phyloP scores from a whole-genome alignment of 768 basidiomycete genomes.

The Agaricus blazei region DNA sequence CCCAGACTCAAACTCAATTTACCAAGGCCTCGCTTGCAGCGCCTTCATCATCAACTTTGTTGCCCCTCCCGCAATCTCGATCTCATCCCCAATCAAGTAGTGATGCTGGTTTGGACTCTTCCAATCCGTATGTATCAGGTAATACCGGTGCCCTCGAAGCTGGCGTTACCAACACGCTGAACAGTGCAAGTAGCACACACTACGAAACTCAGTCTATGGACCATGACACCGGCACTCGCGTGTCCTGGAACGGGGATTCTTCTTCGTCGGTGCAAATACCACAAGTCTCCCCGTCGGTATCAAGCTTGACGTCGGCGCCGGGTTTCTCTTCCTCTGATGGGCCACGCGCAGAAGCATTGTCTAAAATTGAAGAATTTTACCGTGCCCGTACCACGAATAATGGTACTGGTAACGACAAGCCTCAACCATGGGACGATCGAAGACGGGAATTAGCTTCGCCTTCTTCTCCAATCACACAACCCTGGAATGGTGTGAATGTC shows the following conservation, averaged over 20 bases:
- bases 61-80: not conserved
- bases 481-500: too few species aligned
- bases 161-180: too few species aligned
- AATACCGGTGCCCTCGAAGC: too few species aligned
- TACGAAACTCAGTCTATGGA: too few species aligned
- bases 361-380: conserved; percentile 50
- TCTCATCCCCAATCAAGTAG: not conserved
- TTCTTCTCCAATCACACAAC: conserved; percentile 6
- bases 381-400: not conserved
- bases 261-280: not conserved
- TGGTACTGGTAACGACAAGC: not conserved
- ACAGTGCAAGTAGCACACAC: too few species aligned
- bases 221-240: too few species aligned
- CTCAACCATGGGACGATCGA: not conserved
- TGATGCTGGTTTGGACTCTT: not conserved
- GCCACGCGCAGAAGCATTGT: conserved; percentile 39
- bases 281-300: too few species aligned
- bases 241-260: not conserved
- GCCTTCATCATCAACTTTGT: not conserved
- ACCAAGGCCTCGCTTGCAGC: not conserved
- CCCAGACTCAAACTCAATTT: not conserved
- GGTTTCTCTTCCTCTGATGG: not conserved
- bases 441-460: not conserved
- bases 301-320: not conserved
- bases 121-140: too few species aligned